phyloP scores from a whole-genome alignment of 805 yeast genomes.

The Naumovozyma castellii region DNA sequence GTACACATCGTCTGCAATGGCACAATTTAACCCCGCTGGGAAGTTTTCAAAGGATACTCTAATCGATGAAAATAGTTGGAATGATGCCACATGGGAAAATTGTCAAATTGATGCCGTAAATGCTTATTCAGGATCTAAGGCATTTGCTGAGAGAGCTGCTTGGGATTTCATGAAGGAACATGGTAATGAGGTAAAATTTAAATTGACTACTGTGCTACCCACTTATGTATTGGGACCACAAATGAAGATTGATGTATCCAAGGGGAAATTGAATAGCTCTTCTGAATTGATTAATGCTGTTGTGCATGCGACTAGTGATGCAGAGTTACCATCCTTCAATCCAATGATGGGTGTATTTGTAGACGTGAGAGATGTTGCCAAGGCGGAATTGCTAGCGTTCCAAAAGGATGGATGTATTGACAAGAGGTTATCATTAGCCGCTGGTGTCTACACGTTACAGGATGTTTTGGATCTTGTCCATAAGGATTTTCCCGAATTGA shows the following conservation, averaged over 20 bases:
- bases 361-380: slow-evolving; percentile 58
- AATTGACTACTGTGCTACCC: slow-evolving; percentile 43
- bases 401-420: slow-evolving; percentile 30
- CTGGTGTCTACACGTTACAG: slow-evolving; percentile 22
- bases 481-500: slow-evolving; percentile 35
- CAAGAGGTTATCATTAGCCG: slow-evolving; percentile 28
- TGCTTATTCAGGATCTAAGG: slow-evolving; percentile 54
- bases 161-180: slow-evolving; percentile 40
- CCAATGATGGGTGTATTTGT: slow-evolving; percentile 23
- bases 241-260: slow-evolving; percentile 37
- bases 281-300: slow-evolving; percentile 31
- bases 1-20: slow-evolving; percentile 44
- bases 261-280: slow-evolving; percentile 36
- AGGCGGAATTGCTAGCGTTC: slow-evolving; percentile 44
- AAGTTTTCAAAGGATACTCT: slow-evolving; percentile 30
- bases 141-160: slow-evolving; percentile 51
- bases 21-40: slow-evolving; percentile 33
- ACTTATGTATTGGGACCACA: slow-evolving; percentile 55
- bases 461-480: slow-evolving; percentile 25
- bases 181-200: slow-evolving; percentile 31
- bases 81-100: slow-evolving; percentile 43
- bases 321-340: slow-evolving; percentile 1
- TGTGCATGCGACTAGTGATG: slow-evolving; percentile 20
- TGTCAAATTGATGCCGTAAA: slow-evolving; percentile 28
- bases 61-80: slow-evolving; percentile 42